phyloP scores from a whole-genome alignment of 1,284 basidiomycete genomes.

The Cutaneotrichosporon cutaneum region DNA sequence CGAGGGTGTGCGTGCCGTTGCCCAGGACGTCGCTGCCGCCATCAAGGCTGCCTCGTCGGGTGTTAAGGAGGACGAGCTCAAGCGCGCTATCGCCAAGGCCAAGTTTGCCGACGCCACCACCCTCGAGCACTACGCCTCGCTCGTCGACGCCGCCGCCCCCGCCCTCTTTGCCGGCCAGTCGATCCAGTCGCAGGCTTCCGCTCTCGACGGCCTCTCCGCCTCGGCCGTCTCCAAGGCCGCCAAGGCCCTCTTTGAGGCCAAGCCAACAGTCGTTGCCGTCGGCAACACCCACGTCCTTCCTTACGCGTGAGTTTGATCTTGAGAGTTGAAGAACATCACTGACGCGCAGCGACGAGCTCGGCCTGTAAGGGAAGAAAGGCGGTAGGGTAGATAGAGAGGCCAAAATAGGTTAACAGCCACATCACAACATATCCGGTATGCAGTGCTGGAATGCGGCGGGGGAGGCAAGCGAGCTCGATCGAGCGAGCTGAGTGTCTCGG shows the following conservation, averaged over 20 bases:
- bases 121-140: slow-evolving; percentile 67
- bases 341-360: slow-evolving; percentile 66
- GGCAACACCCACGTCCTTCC: slow-evolving; percentile 75
- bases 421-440: slow-evolving; percentile 22
- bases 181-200: slow-evolving; percentile 55
- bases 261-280: slow-evolving; percentile 81
- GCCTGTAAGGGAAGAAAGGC: slow-evolving; percentile 59
- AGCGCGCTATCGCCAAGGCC: slow-evolving; percentile 78
- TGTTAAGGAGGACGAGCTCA: slow-evolving; percentile 68
- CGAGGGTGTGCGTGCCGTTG: slow-evolving; percentile 55
- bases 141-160: slow-evolving; percentile 60
- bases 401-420: slow-evolving; percentile 28
- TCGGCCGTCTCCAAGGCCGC: slow-evolving; percentile 62
- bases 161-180: slow-evolving; percentile 60
- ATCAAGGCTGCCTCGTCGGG: slow-evolving; percentile 62
- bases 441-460: slow-evolving; percentile 18
- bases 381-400: slow-evolving; percentile 29
- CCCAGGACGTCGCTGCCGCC: slow-evolving; percentile 64
- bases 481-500: neutral
- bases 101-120: slow-evolving; percentile 74
- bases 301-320: slow-evolving; percentile 57
- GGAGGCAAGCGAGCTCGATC: neutral
- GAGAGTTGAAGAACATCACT: neutral
- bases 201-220: slow-evolving; percentile 63
- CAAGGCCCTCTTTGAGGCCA: slow-evolving; percentile 55